phyloP scores from a whole-genome alignment of 495 filamentous ascomycete species.

The Viridothelium virens region DNA sequence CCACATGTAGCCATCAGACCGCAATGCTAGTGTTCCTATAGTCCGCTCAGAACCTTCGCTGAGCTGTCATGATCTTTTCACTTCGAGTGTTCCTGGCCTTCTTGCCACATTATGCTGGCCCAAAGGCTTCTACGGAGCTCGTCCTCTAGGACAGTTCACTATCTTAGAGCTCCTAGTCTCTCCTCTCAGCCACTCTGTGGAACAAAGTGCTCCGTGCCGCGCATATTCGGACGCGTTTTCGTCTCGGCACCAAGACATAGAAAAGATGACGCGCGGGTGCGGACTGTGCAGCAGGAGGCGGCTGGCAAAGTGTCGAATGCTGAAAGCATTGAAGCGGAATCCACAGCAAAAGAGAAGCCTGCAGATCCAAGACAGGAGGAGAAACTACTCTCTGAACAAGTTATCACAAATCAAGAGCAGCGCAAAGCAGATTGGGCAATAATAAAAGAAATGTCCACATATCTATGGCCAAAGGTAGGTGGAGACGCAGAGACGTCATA shows the following conservation, averaged over 20 bases:
- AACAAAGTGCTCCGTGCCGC: background rate
- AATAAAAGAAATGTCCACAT: slow-evolving; percentile 92
- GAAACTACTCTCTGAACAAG: slow-evolving; percentile 50
- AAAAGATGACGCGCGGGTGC: slow-evolving; percentile 33
- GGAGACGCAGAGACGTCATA: background rate
- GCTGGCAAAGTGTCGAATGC: slow-evolving; percentile 13
- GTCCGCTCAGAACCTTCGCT: background rate
- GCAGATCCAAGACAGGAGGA: slow-evolving; percentile 26
- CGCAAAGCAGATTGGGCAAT: slow-evolving; percentile 97
- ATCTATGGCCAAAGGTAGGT: slow-evolving; percentile 87
- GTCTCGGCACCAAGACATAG: slow-evolving; percentile 32
- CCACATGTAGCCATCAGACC: background rate
- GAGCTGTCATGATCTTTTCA: background rate
- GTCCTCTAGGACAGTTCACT: background rate
- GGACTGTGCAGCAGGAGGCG: slow-evolving; percentile 18
- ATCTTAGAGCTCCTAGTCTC: background rate
- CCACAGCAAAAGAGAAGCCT: slow-evolving; percentile 27
- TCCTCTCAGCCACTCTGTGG: background rate
- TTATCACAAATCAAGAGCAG: slow-evolving; percentile 67
- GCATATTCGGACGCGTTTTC: slow-evolving; percentile 26
- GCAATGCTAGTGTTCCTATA: too few species aligned
- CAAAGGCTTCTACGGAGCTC: slow-evolving; percentile 8
- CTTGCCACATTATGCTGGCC: background rate
- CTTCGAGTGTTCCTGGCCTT: too few species aligned
- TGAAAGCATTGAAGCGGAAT: slow-evolving; percentile 26